These are phyloP conservation scores for Euphorbia tirucalli DNA, from an alignment of 345 rosid genomes.

Conservation along the genomic window DNA sequence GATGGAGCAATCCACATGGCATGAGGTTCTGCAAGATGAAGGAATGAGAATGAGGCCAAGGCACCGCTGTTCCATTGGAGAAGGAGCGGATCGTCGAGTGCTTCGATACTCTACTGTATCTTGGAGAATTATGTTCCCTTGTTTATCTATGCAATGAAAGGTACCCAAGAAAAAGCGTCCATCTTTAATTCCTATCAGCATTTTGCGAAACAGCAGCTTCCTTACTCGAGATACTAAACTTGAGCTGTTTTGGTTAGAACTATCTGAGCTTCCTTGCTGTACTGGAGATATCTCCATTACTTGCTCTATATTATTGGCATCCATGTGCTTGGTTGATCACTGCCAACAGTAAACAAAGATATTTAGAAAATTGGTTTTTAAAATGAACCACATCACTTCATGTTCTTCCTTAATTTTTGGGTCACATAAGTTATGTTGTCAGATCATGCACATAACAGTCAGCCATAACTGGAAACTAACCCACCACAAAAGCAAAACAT, in stretches of 20 bases:
- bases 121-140: conserved; percentile 87
- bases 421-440: not conserved
- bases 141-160: conserved; percentile 91
- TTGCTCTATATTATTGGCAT: conserved; percentile 2
- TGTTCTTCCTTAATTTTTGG: too few relatives aligned
- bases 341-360: not conserved
- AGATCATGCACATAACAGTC: not conserved
- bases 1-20: conserved; percentile 57
- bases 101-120: conserved; percentile 84
- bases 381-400: not conserved
- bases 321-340: conserved; percentile 8
- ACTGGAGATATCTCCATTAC: conserved; percentile 4
- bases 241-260: conserved; percentile 26
- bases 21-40: conserved; percentile 54
- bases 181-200: conserved; percentile 82
- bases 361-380: not conserved
- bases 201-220: conserved; percentile 63
- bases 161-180: conserved; percentile 85
- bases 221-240: conserved; percentile 43
- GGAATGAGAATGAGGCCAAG: conserved; percentile 85
- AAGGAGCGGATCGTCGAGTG: conserved; percentile 69
- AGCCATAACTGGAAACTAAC: not conserved
- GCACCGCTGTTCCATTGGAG: conserved; percentile 80
- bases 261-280: conserved; percentile 20
- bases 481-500: not conserved